phyloP scores from a whole-genome alignment of 2,329 filamentous ascomycete genomes.

The Ramularia endophylla region DNA sequence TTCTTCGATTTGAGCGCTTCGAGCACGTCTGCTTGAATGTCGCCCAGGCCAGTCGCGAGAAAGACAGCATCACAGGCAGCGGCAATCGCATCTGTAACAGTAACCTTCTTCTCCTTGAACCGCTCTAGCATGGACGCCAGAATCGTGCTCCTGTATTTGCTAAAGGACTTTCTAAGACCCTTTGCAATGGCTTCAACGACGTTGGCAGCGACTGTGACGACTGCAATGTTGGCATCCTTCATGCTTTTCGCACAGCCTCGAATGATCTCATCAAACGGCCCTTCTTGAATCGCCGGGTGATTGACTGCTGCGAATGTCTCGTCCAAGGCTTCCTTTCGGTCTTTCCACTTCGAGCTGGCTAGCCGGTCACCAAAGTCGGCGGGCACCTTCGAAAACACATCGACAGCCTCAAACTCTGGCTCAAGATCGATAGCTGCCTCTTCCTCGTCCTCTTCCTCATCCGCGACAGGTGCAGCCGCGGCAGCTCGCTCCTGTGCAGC shows the following conservation, averaged over 20 bases:
- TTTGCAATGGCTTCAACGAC: slow-evolving; percentile 87
- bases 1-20: slow-evolving; percentile 90
- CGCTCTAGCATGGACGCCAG: slow-evolving; percentile 91
- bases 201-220: slow-evolving; percentile 87
- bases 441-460: slow-evolving; percentile 41
- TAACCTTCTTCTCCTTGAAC: slow-evolving; percentile 92
- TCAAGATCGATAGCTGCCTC: slow-evolving; percentile 65
- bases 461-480: slow-evolving; percentile 28
- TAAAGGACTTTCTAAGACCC: slow-evolving; percentile 71
- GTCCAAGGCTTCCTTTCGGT: slow-evolving; percentile 90
- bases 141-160: slow-evolving; percentile 71
- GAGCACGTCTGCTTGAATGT: slow-evolving; percentile 86
- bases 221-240: slow-evolving; percentile 97
- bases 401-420: slow-evolving; percentile 68
- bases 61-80: slow-evolving; percentile 73
- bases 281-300: slow-evolving; percentile 86
- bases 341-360: slow-evolving; percentile 95
- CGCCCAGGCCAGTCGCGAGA: slow-evolving; percentile 62
- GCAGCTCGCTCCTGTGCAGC: slow-evolving; percentile 62
- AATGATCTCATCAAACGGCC: slow-evolving; percentile 77
- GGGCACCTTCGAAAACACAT: slow-evolving; percentile 75
- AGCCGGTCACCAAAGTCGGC: slow-evolving; percentile 77
- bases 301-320: slow-evolving; percentile 70
- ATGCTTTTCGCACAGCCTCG: slow-evolving; percentile 86
- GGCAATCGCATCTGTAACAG: slow-evolving; percentile 81